phyloP scores from a whole-genome alignment of 805 yeast genomes.

The Wickerhamomyces hampshirensis region DNA sequence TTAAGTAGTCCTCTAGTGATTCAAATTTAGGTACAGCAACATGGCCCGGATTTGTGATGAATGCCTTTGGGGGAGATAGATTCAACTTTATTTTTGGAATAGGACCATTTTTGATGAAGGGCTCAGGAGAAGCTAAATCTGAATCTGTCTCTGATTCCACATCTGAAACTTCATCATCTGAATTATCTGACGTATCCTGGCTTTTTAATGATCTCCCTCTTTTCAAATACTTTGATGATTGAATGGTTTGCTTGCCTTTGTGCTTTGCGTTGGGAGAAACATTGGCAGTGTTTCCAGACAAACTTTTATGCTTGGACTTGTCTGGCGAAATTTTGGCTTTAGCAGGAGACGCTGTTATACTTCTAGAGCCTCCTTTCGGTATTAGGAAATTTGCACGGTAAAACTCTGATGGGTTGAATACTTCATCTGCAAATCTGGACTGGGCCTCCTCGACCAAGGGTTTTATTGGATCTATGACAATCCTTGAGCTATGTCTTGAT shows the following conservation, averaged over 20 bases:
- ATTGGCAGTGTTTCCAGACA: too few species aligned
- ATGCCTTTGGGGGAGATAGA: conserved; percentile 37
- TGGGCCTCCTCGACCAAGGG: conserved; percentile 11
- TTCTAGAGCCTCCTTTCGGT: conserved; percentile 2
- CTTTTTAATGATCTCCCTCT: not conserved
- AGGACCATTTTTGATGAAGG: conserved; percentile 8
- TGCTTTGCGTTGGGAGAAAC: too few species aligned
- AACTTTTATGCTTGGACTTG: too few species aligned
- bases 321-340: too few species aligned
- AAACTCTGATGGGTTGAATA: conserved; percentile 19
- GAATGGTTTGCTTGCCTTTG: conserved; percentile 1
- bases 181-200: too few species aligned
- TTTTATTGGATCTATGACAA: conserved; percentile 15
- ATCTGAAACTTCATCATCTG: too few species aligned
- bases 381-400: conserved; percentile 18
- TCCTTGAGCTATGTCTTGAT: conserved; percentile 22
- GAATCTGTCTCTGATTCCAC: conserved; percentile 3
- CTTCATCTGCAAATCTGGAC: conserved; percentile 11
- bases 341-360: too few species aligned
- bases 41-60: conserved; percentile 59
- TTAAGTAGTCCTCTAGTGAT: conserved; percentile 39
- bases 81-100: conserved; percentile 24
- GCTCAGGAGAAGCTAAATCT: conserved; percentile 1
- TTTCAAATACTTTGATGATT: not conserved
- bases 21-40: conserved; percentile 40